Conservation (phyloP, 345 rosid species). For the Salix koriyanagi region DNA sequence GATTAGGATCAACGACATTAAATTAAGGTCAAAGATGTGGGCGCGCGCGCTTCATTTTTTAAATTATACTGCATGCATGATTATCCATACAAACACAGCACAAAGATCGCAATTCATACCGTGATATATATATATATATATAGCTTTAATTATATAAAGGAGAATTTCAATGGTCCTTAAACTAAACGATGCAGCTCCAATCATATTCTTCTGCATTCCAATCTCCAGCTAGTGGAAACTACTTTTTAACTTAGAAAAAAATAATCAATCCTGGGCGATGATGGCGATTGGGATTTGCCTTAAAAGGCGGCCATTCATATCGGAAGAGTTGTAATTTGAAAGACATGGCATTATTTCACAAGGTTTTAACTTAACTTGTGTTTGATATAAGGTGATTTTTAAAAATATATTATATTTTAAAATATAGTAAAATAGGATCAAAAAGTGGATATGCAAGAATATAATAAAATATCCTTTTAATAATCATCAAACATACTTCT, state of each 20-base stretch:
- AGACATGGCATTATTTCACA: not conserved
- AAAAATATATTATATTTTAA: no score
- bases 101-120: not conserved
- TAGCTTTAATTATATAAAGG: not conserved
- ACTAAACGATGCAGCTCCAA: conserved; percentile 25
- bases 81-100: not conserved
- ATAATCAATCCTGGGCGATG: conserved; percentile 13
- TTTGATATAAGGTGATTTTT: no score
- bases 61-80: not conserved
- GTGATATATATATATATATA: no score
- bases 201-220: conserved; percentile 17
- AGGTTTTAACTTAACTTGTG: no score
- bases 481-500: no score
- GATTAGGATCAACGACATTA: not conserved
- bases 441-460: no score
- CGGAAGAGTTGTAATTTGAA: not conserved
- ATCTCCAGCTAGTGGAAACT: conserved; percentile 9
- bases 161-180: conserved; percentile 26
- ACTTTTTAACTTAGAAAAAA: conserved; percentile 3
- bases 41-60: not conserved
- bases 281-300: conserved; percentile 6
- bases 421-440: no score
- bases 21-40: conserved; percentile 11
- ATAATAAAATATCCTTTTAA: no score
- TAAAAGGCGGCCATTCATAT: not conserved